phyloP scores from a whole-genome alignment of 2,329 filamentous ascomycete genomes.

The Trichoderma endophyticum region DNA sequence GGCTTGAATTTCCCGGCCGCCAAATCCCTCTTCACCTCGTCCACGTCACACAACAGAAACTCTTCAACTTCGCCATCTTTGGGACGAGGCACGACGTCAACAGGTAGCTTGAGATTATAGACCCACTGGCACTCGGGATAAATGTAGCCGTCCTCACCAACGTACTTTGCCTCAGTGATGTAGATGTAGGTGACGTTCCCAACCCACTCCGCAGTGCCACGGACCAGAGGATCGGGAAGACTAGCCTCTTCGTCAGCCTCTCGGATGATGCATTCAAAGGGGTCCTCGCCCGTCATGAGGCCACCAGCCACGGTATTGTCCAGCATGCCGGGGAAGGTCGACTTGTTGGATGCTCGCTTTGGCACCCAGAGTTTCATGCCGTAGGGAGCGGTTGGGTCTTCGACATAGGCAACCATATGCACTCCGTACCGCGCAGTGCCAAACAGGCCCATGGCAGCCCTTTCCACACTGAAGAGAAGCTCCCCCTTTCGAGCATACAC shows the following conservation, averaged over 20 bases:
- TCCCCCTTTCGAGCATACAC: conserved; percentile 65
- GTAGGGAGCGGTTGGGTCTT: conserved; percentile 36
- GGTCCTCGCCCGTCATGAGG: conserved; percentile 74
- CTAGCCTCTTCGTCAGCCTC: conserved; percentile 89
- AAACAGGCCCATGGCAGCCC: conserved; percentile 70
- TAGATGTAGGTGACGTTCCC: conserved; percentile 84
- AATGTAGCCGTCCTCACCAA: conserved; percentile 76
- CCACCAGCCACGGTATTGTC: conserved; percentile 89
- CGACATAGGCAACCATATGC: conserved; percentile 73
- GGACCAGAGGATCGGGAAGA: conserved; percentile 67
- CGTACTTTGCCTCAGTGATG: conserved; percentile 69
- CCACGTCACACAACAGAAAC: conserved; percentile 74
- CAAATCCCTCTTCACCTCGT: conserved; percentile 71
- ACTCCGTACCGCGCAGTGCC: conserved; percentile 76
- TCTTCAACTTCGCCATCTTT: conserved; percentile 86
- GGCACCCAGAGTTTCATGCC: conserved; percentile 83
- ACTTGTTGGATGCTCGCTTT: conserved; percentile 69
- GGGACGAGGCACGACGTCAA: conserved; percentile 66
- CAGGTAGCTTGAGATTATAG: conserved; percentile 78
- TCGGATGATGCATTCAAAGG: conserved; percentile 77
- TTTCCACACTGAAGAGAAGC: conserved; percentile 71
- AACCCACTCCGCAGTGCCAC: conserved; percentile 52
- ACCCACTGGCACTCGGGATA: conserved; percentile 92
- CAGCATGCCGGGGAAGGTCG: conserved; percentile 86
- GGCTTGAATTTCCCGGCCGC: conserved; percentile 79